Percentiles rank a stretch among this genome's conserved stretches.
Conservation (phyloP, 148 eudicot species). For the Spergularia marina region DNA sequence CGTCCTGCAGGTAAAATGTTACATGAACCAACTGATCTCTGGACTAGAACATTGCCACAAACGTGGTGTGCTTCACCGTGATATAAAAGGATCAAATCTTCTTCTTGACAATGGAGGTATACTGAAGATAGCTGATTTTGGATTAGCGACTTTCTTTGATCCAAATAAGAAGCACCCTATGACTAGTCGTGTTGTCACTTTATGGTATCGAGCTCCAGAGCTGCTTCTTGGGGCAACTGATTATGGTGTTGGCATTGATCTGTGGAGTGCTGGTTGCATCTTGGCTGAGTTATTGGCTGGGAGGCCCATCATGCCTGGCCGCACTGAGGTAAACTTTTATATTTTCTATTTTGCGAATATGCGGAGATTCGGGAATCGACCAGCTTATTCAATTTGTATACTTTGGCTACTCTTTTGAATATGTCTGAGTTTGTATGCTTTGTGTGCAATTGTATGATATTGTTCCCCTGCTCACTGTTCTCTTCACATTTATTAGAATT, state of each 20-base stretch:
- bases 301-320: conserved; percentile 77
- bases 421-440: not conserved
- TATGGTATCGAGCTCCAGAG: conserved; percentile 98
- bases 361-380: not conserved
- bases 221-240: conserved; percentile 91
- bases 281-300: conserved; percentile 71
- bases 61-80: conserved; percentile 81
- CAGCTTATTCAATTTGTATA: not conserved
- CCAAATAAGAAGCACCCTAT: conserved; percentile 78
- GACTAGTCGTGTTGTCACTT: conserved; percentile 96
- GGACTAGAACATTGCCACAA: conserved; percentile 95
- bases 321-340: conserved; percentile 49
- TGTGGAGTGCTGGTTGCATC: conserved; percentile 97
- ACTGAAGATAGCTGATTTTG: conserved; percentile 90
- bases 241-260: conserved; percentile 82
- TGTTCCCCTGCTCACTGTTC: not conserved
- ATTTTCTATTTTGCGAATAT: not conserved
- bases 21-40: conserved; percentile 70
- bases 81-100: conserved; percentile 92
- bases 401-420: not conserved
- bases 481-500: not conserved
- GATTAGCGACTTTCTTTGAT: conserved; percentile 76
- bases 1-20: conserved; percentile 70
- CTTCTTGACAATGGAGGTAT: conserved; percentile 74
- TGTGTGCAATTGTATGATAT: not conserved